These are phyloP conservation scores for Candida jianshihensis DNA, from an alignment of 805 yeast species.

Conservation along the genomic window DNA sequence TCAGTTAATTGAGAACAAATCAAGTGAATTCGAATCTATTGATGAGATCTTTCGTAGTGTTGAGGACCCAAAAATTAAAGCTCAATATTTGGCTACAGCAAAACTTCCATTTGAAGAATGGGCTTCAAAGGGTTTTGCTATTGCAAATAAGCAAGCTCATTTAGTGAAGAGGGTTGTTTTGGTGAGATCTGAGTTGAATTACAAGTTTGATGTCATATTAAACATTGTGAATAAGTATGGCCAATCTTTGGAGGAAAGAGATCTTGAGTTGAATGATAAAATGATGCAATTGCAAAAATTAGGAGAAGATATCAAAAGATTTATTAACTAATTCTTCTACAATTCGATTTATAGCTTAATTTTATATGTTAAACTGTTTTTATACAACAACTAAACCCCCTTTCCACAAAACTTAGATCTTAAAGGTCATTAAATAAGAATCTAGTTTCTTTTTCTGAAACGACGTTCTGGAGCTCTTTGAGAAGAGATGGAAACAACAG, in stretches of 20 bases:
- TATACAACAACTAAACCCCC: conserved; percentile 12
- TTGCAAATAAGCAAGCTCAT: conserved; percentile 27
- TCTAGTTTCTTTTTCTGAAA: conserved; percentile 84
- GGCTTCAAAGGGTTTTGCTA: conserved; percentile 28
- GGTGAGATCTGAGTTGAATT: conserved; percentile 33
- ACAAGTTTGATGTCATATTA: conserved; percentile 32
- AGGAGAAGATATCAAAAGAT: conserved; percentile 33
- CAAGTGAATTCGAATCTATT: conserved; percentile 2
- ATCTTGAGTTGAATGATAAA: conserved; percentile 27
- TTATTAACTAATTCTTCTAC: conserved; percentile 22
- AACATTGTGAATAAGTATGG: conserved; percentile 31
- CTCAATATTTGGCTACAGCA: conserved; percentile 23
- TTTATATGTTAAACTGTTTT: conserved; percentile 7
- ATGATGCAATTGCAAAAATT: conserved; percentile 31
- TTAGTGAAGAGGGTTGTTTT: conserved; percentile 29
- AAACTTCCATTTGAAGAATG: conserved; percentile 27
- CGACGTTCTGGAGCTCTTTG: conserved; percentile 85
- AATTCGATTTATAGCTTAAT: conserved; percentile 5
- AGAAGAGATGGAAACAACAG: conserved; percentile 80
- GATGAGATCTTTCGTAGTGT: conserved; percentile 15
- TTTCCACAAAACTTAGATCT: neutral
- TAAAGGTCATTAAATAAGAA: conserved; percentile 10
- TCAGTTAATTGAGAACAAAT: conserved; percentile 5
- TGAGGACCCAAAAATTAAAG: conserved; percentile 15
- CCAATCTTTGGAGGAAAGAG: conserved; percentile 25